Conservation (phyloP, 495 filamentous ascomycete genomes). For the Aspergillus taichungensis region DNA sequence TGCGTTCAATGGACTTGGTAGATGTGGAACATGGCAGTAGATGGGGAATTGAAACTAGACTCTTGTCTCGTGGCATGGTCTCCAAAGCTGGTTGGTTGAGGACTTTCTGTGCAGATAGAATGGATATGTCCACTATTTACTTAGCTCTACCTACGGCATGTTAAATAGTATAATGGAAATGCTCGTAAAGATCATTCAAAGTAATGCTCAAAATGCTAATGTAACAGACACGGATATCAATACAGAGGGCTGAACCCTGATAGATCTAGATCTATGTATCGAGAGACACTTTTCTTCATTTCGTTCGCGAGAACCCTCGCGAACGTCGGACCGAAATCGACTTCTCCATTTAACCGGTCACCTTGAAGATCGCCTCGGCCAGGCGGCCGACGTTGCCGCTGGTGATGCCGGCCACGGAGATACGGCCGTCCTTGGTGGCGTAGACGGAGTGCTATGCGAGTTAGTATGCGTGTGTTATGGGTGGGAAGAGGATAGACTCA, state of each 20-base stretch:
- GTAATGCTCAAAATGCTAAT: conserved; percentile 17
- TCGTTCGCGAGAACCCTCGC: too few relatives aligned
- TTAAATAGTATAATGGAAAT: neutral
- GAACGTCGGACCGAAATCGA: neutral
- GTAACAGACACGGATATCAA: conserved; percentile 19
- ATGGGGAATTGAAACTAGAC: too few relatives aligned
- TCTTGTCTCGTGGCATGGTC: too few relatives aligned
- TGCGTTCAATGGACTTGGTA: too few relatives aligned
- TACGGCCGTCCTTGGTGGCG: conserved; percentile 93
- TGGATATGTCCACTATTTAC: too few relatives aligned
- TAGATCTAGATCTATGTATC: conserved; percentile 16
- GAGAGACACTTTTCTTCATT: neutral
- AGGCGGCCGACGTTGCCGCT: conserved; percentile 85
- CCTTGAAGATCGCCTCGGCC: conserved; percentile 90
- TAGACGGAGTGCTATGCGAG: conserved; percentile 74
- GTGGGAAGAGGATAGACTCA: conserved; percentile 20
- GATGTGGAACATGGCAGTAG: too few relatives aligned
- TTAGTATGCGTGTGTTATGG: conserved; percentile 17
- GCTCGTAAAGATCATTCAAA: conserved; percentile 5
- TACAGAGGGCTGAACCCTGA: conserved; percentile 11
- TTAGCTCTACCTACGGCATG: too few relatives aligned
- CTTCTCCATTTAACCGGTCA: conserved; percentile 50
- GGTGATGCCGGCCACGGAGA: conserved; percentile 96
- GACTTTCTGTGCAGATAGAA: too few relatives aligned
- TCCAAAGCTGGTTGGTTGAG: too few relatives aligned